phyloP scores from a whole-genome alignment of 2,329 filamentous ascomycete species.

The Cladosporium sp. region DNA sequence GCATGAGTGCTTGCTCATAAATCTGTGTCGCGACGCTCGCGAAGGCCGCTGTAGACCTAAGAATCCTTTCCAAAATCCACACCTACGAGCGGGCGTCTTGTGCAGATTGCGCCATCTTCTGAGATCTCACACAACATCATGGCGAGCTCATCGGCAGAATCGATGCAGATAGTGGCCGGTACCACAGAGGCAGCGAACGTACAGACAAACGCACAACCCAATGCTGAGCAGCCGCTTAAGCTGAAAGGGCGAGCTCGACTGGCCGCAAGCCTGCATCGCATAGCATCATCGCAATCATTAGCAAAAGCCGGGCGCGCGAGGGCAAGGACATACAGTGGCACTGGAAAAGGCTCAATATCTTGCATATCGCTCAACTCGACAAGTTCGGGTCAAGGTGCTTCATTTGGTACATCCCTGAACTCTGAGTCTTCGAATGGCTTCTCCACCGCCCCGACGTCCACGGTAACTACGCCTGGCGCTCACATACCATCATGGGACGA shows the following conservation, averaged over 20 bases:
- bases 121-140: conserved; percentile 19
- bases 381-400: conserved; percentile 53
- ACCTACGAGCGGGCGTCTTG: conserved; percentile 4
- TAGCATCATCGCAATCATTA: conserved; percentile 77
- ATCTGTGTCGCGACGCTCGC: not conserved
- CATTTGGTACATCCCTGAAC: conserved; percentile 57
- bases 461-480: conserved; percentile 47
- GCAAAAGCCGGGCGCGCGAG: conserved; percentile 63
- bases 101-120: not conserved
- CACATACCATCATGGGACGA: conserved; percentile 54
- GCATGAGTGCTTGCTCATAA: conserved; percentile 11
- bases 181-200: conserved; percentile 14
- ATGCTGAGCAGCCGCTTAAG: conserved; percentile 51
- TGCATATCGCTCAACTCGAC: conserved; percentile 63
- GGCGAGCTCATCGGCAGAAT: conserved; percentile 26
- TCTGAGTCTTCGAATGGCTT: conserved; percentile 60
- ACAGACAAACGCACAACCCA: conserved; percentile 28
- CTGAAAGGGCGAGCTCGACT: conserved; percentile 70
- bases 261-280: conserved; percentile 74
- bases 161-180: conserved; percentile 20
- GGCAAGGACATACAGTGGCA: conserved; percentile 62
- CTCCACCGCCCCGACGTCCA: conserved; percentile 59
- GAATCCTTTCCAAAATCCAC: not conserved
- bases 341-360: conserved; percentile 64
- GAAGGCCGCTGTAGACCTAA: conserved; percentile 14